Evolutionary conservation across 2,329 filamentous ascomycete genomes (phyloP).

Genomic region (Cladosporium cucumerinum): DNA sequence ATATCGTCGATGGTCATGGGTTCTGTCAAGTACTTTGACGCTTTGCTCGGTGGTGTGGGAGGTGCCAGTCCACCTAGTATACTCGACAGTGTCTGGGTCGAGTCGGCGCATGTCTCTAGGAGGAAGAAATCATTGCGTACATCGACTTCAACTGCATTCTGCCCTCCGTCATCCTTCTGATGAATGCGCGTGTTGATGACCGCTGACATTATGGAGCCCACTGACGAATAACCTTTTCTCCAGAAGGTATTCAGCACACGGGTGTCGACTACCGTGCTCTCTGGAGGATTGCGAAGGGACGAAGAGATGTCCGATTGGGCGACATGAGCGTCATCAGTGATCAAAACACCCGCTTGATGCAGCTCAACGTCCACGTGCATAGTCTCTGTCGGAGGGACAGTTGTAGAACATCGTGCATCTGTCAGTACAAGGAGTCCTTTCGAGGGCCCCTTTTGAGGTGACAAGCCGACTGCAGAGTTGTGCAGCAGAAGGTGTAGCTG

Average conservation of each 20-base stretch:
- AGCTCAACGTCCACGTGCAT: conserved; percentile 65
- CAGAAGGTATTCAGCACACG: conserved; percentile 47
- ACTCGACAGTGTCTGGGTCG: conserved; percentile 83
- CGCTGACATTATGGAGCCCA: conserved; percentile 83
- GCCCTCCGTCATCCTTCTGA: conserved; percentile 53
- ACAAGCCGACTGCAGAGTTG: conserved; percentile 80
- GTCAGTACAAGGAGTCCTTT: conserved; percentile 77
- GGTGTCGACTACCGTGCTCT: conserved; percentile 23
- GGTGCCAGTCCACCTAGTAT: conserved; percentile 77
- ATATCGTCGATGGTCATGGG: conserved; percentile 83
- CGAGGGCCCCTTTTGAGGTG: conserved; percentile 70
- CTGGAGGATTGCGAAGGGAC: conserved; percentile 9
- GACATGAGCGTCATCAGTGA: conserved; percentile 68
- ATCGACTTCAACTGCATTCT: conserved; percentile 72
- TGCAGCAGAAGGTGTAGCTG: conserved; percentile 71
- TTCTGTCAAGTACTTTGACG: conserved; percentile 81
- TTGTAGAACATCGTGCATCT: conserved; percentile 68
- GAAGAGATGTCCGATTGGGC: conserved; percentile 35
- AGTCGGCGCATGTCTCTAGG: conserved; percentile 93
- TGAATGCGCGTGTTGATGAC: conserved; percentile 62
- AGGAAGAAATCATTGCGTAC: conserved; percentile 82
- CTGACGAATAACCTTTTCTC: conserved; percentile 73
- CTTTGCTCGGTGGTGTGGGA: conserved; percentile 75
- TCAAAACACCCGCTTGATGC: conserved; percentile 75
- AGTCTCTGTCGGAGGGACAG: conserved; percentile 62